phyloP scores from a whole-genome alignment of 1,284 basidiomycete genomes.

The Moesziomyces sp. region DNA sequence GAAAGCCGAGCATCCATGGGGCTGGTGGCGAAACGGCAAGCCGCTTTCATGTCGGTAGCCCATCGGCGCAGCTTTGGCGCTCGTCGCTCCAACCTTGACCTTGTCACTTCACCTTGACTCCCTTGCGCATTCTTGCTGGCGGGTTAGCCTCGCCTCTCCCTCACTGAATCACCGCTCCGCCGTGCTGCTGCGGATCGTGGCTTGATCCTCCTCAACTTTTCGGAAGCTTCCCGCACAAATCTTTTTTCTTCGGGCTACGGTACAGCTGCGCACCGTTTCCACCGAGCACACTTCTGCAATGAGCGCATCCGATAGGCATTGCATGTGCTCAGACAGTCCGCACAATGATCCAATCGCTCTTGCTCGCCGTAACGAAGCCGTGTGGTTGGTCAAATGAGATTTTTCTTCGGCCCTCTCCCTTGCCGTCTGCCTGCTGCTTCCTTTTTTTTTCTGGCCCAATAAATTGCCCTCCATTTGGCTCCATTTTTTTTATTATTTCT shows the following conservation, averaged over 20 bases:
- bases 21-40: too few species aligned
- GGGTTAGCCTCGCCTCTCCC: too few species aligned
- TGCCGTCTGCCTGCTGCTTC: constrained; percentile 3
- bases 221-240: too few species aligned
- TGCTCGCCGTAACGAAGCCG: not conserved
- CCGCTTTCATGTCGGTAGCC: not conserved
- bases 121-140: constrained; percentile 1
- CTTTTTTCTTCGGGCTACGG: too few species aligned
- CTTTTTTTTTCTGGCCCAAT: constrained; percentile 8
- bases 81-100: constrained; percentile 7
- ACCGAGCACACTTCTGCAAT: constrained; percentile 1
- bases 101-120: not conserved
- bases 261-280: too few species aligned
- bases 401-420: constrained; percentile 4
- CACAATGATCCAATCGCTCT: constrained; percentile 2
- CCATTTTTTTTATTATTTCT: constrained; percentile 1
- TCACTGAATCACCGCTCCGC: too few species aligned
- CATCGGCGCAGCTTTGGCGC: constrained; percentile 13
- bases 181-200: too few species aligned
- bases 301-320: constrained; percentile 6
- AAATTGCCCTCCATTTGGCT: not conserved
- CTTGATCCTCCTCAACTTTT: too few species aligned
- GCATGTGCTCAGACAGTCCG: constrained; percentile 1
- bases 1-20: not conserved
- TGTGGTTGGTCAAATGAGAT: constrained; percentile 9